These are phyloP conservation scores for Xeromyces bisporus DNA, from an alignment of 495 filamentous ascomycete genomes.

Conservation along the genomic window DNA sequence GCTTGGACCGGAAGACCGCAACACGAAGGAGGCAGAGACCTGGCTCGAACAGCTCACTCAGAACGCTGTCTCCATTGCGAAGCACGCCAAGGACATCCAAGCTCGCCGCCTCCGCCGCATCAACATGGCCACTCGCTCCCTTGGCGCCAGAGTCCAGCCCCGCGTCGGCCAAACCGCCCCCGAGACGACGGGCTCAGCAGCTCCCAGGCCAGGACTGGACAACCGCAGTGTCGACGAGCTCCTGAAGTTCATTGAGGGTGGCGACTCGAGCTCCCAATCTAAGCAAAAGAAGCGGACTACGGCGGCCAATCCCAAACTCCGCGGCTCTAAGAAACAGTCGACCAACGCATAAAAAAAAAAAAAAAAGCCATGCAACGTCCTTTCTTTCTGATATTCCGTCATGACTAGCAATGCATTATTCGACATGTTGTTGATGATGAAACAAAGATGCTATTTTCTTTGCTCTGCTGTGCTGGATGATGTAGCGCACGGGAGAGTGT, in stretches of 20 bases:
- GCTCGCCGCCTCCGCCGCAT: constrained; percentile 47
- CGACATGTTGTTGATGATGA: no score
- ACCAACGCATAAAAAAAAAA: constrained; percentile 10
- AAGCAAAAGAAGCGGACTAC: constrained; percentile 49
- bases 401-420: no score
- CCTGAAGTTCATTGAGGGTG: constrained; percentile 72
- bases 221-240: constrained; percentile 71
- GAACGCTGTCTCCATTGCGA: constrained; percentile 84
- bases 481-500: no score
- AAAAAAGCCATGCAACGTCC: background rate
- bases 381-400: background rate
- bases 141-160: constrained; percentile 34
- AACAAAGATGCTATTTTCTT: no score
- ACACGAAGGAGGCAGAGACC: constrained; percentile 84
- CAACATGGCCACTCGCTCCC: constrained; percentile 36
- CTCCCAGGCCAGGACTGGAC: constrained; percentile 33
- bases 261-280: constrained; percentile 37
- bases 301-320: constrained; percentile 54
- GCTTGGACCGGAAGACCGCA: constrained; percentile 74
- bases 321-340: constrained; percentile 30
- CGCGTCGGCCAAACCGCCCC: constrained; percentile 37
- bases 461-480: no score
- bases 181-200: constrained; percentile 22
- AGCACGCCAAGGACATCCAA: constrained; percentile 74
- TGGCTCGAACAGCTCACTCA: constrained; percentile 95